phyloP scores from a whole-genome alignment of 352 stramenopile genomes.

The Phytophthora boehmeriae region DNA sequence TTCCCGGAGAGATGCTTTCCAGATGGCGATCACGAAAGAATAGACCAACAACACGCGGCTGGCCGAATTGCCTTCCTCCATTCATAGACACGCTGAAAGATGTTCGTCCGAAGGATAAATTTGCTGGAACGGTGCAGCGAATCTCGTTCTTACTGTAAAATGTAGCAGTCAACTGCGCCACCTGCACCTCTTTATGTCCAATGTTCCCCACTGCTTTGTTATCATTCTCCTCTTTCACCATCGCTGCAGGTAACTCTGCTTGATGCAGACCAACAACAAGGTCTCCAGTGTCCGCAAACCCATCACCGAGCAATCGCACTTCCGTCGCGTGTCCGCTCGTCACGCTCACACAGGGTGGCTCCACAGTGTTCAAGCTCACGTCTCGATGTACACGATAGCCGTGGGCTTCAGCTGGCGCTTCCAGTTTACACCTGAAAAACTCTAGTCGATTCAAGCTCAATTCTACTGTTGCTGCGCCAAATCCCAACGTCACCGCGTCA shows the following conservation, averaged over 20 bases:
- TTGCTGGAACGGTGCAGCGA: slow-evolving; percentile 61
- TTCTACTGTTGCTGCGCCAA: slow-evolving; percentile 52
- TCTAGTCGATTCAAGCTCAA: slow-evolving; percentile 60
- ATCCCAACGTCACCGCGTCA: slow-evolving; percentile 57
- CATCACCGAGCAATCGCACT: slow-evolving; percentile 55
- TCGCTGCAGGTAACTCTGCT: slow-evolving; percentile 28
- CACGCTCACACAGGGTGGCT: slow-evolving; percentile 66
- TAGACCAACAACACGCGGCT: slow-evolving; percentile 41
- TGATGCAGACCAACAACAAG: slow-evolving; percentile 60
- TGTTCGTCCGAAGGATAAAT: slow-evolving; percentile 73
- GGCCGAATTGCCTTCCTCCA: slow-evolving; percentile 62
- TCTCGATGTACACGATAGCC: slow-evolving; percentile 61
- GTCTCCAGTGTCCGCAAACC: slow-evolving; percentile 69
- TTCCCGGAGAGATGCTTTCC: slow-evolving; percentile 36
- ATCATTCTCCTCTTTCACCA: not conserved
- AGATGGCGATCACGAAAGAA: slow-evolving; percentile 57
- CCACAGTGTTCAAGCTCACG: slow-evolving; percentile 43
- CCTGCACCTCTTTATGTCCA: slow-evolving; percentile 19
- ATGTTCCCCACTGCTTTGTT: not conserved
- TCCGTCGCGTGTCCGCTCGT: slow-evolving; percentile 62
- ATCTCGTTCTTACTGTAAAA: slow-evolving; percentile 54
- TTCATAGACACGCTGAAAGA: slow-evolving; percentile 64
- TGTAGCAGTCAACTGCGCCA: slow-evolving; percentile 61
- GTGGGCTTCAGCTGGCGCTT: slow-evolving; percentile 37
- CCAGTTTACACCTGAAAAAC: slow-evolving; percentile 52